Base-by-base conservation (phyloP, 352 stramenopile genomes). In the Pythium rishiriense region DNA sequence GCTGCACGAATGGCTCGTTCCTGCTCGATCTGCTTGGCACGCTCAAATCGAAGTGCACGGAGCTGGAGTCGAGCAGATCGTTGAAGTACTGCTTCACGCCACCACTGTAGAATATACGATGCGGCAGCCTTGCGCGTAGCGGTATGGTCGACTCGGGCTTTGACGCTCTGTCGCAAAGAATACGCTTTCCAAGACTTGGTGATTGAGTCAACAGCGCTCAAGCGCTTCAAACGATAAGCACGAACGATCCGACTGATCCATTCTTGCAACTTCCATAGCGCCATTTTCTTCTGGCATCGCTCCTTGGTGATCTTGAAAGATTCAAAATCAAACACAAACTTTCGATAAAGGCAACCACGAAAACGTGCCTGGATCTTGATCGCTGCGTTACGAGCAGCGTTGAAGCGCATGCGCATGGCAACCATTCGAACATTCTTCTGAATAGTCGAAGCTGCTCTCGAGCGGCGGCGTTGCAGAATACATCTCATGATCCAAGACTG, bases 271-370 rank as follows among this genome's bases (percentile, higher is more conserved):
- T 68, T 68, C 62, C 62, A 69, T 37, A 49, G 8, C 10, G 62
- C 62, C 54, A 69, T 64, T 48, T 69, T 69, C 47, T 21, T 45
- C 2, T 25, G 37, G 37, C 55, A 60, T 11, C 54, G 54, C 14
- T n/a, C 19, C 29, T 56, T 55, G 4, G 60, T 66, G 21, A 24
- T 37, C 52, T 72, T 64, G 53, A 64, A 68, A 14, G 56, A 51
- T 39, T 75, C 83, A 26, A 79, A 92, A 60, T 78, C 70, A 41
- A 89, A 76, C 10, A 69, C 63, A 42, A 47, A 57, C 28, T 54
- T 54, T 19, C 81, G 71, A 17, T 69, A 72, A 29, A 65, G 52
- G 53, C 68, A 75, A 15, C 83, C 81, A 45, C 79, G 80, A 9
- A 66, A 66, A 22, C 41, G 28, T 21, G 71, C 58, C 49, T 81